Evolutionary conservation across 1,139 yeast species (phyloP).

Genomic region (Zygosaccharomyces pseudobailii): DNA sequence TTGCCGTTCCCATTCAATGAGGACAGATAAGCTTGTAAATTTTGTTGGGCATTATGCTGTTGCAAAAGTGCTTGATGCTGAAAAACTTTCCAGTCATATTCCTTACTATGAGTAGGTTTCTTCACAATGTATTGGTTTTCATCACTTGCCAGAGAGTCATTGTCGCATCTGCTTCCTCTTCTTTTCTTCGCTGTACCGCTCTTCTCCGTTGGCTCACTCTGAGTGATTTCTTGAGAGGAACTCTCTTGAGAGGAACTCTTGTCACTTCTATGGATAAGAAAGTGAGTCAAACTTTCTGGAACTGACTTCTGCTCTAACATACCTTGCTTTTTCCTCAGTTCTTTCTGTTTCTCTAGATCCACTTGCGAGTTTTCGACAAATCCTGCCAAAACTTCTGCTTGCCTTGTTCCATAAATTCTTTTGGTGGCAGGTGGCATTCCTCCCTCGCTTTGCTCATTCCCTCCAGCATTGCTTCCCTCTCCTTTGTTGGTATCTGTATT

Average conservation of each 20-base stretch:
- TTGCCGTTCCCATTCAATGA: constrained; percentile 15
- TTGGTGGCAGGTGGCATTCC: constrained; percentile 56
- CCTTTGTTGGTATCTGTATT: constrained; percentile 2
- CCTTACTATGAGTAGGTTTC: constrained; percentile 32
- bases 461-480: neutral
- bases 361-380: constrained; percentile 34
- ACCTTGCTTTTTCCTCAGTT: constrained; percentile 42
- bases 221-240: too few species aligned
- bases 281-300: constrained; percentile 47
- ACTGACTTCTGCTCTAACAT: constrained; percentile 44
- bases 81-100: constrained; percentile 33
- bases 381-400: constrained; percentile 30
- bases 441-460: constrained; percentile 24
- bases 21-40: constrained; percentile 31
- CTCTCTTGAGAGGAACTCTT: constrained; percentile 8
- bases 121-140: constrained; percentile 27
- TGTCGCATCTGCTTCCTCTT: neutral
- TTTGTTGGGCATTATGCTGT: constrained; percentile 34
- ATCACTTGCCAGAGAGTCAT: constrained; percentile 2
- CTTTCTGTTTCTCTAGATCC: constrained; percentile 47
- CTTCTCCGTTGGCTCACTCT: too few species aligned
- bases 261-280: constrained; percentile 33
- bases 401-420: constrained; percentile 37
- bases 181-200: neutral
- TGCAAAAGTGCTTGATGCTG: constrained; percentile 34